phyloP scores from a whole-genome alignment of 2,329 filamentous ascomycete genomes.

The Coleophoma eucalyptorum region DNA sequence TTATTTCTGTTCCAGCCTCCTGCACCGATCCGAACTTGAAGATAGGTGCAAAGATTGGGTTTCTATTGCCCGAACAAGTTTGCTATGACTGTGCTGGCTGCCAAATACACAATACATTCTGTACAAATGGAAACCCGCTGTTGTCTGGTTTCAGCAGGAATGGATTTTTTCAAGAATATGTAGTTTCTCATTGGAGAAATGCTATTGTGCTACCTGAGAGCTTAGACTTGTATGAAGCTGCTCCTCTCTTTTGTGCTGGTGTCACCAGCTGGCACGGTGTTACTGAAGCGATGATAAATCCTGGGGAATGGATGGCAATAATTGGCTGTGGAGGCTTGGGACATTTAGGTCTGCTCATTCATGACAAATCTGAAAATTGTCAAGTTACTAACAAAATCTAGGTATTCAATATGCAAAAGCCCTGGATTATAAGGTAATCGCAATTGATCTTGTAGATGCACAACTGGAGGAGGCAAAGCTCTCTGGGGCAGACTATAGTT shows the following conservation, averaged over 20 bases:
- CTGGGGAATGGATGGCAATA: conserved; percentile 14
- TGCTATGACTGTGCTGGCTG: conserved; percentile 35
- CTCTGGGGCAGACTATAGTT: conserved; percentile 9
- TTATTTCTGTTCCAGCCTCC: conserved; percentile 4
- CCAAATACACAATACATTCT: conserved; percentile 37
- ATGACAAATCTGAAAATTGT: neutral
- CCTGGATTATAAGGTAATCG: conserved; percentile 12
- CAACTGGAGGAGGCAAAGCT: conserved; percentile 11
- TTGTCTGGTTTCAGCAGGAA: conserved; percentile 37
- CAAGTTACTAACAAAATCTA: neutral
- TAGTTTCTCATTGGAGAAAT: conserved; percentile 39
- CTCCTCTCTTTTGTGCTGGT: conserved; percentile 46
- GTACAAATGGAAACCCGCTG: conserved; percentile 32
- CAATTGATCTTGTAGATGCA: conserved; percentile 11
- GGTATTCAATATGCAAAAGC: conserved; percentile 16
- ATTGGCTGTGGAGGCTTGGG: conserved; percentile 15
- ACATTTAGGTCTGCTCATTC: conserved; percentile 9
- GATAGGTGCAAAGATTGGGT: conserved; percentile 8
- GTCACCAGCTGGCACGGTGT: conserved; percentile 32
- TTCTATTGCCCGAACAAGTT: conserved; percentile 4
- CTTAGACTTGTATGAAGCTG: conserved; percentile 29
- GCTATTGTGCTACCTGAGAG: conserved; percentile 34
- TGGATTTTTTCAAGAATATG: conserved; percentile 44
- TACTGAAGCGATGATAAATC: conserved; percentile 5
- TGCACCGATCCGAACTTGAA: conserved; percentile 4